phyloP scores from a whole-genome alignment of 2,329 filamentous ascomycete genomes.

The Pseudogymnoascus sp. region DNA sequence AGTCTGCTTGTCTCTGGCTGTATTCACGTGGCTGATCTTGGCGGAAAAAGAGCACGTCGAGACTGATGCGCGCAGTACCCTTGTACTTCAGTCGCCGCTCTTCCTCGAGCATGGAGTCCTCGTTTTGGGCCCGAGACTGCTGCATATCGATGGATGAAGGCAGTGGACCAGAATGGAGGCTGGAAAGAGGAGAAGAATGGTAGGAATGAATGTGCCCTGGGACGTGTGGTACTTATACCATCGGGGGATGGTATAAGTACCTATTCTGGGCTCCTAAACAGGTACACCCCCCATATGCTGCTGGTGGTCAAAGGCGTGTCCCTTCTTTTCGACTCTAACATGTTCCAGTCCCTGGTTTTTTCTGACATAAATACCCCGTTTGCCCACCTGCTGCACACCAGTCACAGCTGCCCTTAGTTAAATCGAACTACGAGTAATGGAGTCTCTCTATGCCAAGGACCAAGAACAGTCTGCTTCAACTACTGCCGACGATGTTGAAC shows the following conservation, averaged over 20 bases:
- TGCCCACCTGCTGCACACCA: neutral
- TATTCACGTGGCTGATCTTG: constrained; percentile 13
- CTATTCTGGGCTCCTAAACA: neutral
- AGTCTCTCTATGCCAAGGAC: neutral
- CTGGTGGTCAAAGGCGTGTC: neutral
- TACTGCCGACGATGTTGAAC: neutral
- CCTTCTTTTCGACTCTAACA: neutral
- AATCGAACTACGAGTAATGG: neutral
- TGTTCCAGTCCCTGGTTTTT: neutral
- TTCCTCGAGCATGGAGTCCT: constrained; percentile 1
- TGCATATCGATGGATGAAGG: neutral
- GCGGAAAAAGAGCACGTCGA: constrained; percentile 12
- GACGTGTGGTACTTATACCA: neutral
- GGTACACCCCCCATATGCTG: neutral
- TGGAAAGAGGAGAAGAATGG: neutral
- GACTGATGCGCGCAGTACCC: constrained; percentile 10
- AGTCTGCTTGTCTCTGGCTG: constrained; percentile 12
- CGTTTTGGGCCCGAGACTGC: neutral
- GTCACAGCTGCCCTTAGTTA: neutral
- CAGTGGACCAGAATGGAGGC: neutral
- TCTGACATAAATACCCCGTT: neutral
- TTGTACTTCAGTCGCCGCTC: constrained; percentile 9
- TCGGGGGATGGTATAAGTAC: neutral
- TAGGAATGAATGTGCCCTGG: neutral
- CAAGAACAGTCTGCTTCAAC: neutral